Conservation (phyloP, 805 yeast genomes). For the Candida loeiensis region DNA sequence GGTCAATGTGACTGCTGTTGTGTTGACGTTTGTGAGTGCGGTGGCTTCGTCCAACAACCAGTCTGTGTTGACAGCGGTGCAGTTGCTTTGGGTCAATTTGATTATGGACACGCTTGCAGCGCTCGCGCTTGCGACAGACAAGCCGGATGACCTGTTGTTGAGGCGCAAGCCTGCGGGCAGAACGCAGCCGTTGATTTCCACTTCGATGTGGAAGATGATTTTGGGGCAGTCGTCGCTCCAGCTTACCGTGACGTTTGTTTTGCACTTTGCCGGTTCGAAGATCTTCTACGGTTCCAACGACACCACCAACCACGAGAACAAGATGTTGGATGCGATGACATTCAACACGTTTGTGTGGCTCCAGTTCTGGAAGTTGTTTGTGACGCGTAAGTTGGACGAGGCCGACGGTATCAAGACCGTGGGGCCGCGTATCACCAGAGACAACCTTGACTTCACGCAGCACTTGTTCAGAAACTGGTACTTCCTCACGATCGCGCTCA, state of each 20-base stretch:
- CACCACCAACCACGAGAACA: conserved; percentile 43
- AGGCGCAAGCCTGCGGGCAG: conserved; percentile 84
- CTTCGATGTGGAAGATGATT: conserved; percentile 98
- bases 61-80: conserved; percentile 95
- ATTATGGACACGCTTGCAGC: conserved; percentile 99
- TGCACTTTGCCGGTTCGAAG: conserved; percentile 73
- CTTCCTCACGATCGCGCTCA: conserved; percentile 64
- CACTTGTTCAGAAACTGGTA: conserved; percentile 81
- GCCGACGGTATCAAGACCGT: conserved; percentile 63
- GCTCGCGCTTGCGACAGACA: conserved; percentile 94
- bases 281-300: conserved; percentile 49
- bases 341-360: conserved; percentile 97
- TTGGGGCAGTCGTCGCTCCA: conserved; percentile 81
- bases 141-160: conserved; percentile 80
- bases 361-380: conserved; percentile 90
- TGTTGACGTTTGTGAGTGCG: conserved; percentile 89
- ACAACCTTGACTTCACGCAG: conserved; percentile 77
- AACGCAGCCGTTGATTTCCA: conserved; percentile 70
- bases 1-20: conserved; percentile 95
- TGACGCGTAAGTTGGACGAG: conserved; percentile 87
- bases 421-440: conserved; percentile 54
- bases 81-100: conserved; percentile 93
- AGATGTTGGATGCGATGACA: conserved; percentile 75
- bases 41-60: conserved; percentile 74
- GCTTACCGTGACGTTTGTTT: conserved; percentile 68